Conservation (phyloP, 1,284 basidiomycete genomes). For the Apiotrichum montevideense region DNA sequence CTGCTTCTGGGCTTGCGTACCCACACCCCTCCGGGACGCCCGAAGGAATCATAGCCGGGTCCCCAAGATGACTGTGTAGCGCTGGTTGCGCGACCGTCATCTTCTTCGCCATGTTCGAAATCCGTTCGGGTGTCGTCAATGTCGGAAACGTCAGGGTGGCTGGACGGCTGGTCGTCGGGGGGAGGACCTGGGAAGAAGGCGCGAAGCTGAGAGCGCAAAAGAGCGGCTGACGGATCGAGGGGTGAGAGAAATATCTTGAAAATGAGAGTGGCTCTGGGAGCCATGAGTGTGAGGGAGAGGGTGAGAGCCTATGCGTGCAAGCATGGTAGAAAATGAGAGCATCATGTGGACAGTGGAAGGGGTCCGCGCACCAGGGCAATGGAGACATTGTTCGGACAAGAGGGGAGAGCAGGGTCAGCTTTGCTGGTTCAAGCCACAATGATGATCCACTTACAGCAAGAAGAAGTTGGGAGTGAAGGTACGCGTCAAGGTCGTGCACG, state of each 20-base stretch:
- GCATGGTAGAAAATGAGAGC: background rate
- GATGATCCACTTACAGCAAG: constrained; percentile 45
- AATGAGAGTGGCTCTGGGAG: constrained; percentile 51
- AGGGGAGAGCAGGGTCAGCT: too few relatives aligned
- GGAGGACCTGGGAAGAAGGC: constrained; percentile 48
- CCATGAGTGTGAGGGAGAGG: constrained; percentile 52
- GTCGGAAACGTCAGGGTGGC: constrained; percentile 9
- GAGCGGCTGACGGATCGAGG: constrained; percentile 46
- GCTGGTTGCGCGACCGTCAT: constrained; percentile 7
- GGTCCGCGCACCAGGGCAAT: too few relatives aligned
- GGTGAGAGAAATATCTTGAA: constrained; percentile 56
- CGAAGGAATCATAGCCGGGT: constrained; percentile 29
- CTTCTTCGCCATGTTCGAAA: constrained; percentile 20
- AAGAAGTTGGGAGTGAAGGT: constrained; percentile 54
- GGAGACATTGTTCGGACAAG: too few relatives aligned
- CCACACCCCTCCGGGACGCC: constrained; percentile 46
- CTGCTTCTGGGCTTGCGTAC: constrained; percentile 47
- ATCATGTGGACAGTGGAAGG: background rate
- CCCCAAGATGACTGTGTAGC: constrained; percentile 2
- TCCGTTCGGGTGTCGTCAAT: constrained; percentile 21
- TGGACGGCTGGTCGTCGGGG: constrained; percentile 5
- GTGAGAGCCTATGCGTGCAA: constrained; percentile 48
- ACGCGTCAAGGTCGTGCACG: constrained; percentile 55
- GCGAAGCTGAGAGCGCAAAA: constrained; percentile 48
- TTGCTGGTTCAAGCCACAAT: too few relatives aligned